Evolutionary conservation across 1,284 basidiomycete species (phyloP).

Genomic region (Gomphus bonarii): DNA sequence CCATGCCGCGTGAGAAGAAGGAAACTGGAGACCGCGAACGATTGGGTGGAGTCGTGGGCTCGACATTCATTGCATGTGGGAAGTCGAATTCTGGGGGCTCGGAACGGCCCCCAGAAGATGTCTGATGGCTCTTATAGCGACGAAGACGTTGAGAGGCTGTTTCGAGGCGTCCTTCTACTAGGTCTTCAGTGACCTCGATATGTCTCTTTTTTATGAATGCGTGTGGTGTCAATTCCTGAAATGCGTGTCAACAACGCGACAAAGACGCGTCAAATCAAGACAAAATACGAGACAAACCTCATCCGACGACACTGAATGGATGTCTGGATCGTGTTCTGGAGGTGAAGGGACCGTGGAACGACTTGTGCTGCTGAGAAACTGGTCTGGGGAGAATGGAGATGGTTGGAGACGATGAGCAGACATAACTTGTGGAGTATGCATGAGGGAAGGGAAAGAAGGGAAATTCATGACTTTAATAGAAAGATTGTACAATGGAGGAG

Average conservation of each 20-base stretch:
- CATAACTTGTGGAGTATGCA: constrained; percentile 4
- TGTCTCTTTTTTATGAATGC: constrained; percentile 10
- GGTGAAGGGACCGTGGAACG: not conserved
- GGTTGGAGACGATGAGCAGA: constrained; percentile 3
- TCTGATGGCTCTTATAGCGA: not conserved
- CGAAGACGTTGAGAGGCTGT: not conserved
- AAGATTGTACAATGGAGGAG: constrained; percentile 5
- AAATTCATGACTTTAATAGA: constrained; percentile 5
- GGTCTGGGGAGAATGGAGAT: constrained; percentile 8
- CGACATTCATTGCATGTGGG: not conserved
- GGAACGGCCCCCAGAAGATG: not conserved
- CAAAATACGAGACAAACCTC: not conserved
- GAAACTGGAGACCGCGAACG: not conserved
- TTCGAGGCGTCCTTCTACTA: constrained; percentile 3
- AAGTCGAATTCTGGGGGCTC: not conserved
- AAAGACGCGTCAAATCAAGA: not conserved
- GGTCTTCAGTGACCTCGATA: constrained; percentile 5
- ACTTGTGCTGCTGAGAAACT: not conserved
- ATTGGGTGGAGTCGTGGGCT: constrained; percentile 2
- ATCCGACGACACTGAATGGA: not conserved
- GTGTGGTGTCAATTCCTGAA: not conserved
- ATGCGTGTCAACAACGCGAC: not conserved
- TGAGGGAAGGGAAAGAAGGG: constrained; percentile 1
- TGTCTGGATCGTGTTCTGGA: not conserved
- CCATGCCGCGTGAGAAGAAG: not conserved